Base-by-base conservation (phyloP, 495 filamentous ascomycete species). In the Durotheca rogersii region DNA sequence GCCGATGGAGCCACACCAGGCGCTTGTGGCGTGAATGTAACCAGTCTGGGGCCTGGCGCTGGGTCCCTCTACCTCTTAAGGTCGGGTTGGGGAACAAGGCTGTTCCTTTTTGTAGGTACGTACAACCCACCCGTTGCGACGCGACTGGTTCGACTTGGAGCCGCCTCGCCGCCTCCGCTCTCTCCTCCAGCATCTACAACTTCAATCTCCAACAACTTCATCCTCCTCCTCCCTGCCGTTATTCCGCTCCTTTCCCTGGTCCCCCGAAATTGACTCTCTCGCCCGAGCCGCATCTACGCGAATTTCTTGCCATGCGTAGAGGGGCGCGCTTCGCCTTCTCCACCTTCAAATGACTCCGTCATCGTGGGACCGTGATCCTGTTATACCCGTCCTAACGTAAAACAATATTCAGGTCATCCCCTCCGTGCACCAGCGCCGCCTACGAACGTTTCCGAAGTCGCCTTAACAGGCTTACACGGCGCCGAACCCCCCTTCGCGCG, bases 351-450 rank as follows among this genome's bases (percentile, higher is more conserved):
- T 51, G 30, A 46, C 18, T 51, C 14, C 6, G 27, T 44, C 7
- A 15, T 47, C 34, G 52, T 27, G 45, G 31, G 23, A 27, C 9
- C 23, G 23, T 27, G 23, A 27, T 4, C 23, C 23, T 4, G 23
- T 9, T 32, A 6, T 48, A 19, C 19, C 34, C 44, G 12, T 32
- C 42, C 31, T 54, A 41, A 49, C 17, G 53, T 53, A 49, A 49
- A 50, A 39, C 47, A 44, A 36, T 15, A 29, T 14, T 31, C 10
- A 16, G n/a, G n/a, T 31, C n/a, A 32, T 23, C 27, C 27, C 40
- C 29, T 15, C 39, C 23, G 23, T 27, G 9, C 23, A 27, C 23
- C 4, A 27, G 9, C 9, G 9, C 9, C 23, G 55, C 33, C 44
- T 14, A 40, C 55, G 43, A 47, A 43, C 44, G 34, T 42, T 35